These are phyloP conservation scores for Neurospora africana DNA, from an alignment of 495 filamentous ascomycete genomes.

Conservation along the genomic window DNA sequence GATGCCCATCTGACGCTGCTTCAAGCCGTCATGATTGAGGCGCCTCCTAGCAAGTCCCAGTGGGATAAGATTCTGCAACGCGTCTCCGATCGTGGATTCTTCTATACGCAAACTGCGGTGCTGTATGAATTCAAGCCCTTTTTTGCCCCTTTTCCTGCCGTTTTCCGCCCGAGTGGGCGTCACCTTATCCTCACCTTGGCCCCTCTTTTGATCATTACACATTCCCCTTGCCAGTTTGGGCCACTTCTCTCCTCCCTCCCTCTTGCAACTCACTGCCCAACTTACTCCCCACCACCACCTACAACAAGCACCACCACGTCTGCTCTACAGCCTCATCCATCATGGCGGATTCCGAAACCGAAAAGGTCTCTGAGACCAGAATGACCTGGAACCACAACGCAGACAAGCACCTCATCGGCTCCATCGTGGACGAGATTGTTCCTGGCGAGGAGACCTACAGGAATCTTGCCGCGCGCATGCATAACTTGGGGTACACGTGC, in stretches of 20 bases:
- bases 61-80: constrained; percentile 15
- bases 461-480: constrained; percentile 12
- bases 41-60: constrained; percentile 5
- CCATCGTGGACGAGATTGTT: constrained; percentile 7
- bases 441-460: constrained; percentile 14
- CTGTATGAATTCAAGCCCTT: constrained; percentile 12
- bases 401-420: constrained; percentile 16
- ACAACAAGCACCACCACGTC: background rate
- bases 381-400: constrained; percentile 24
- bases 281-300: background rate
- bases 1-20: constrained; percentile 24
- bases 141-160: background rate
- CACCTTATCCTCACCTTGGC: background rate
- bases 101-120: constrained; percentile 15
- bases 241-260: background rate
- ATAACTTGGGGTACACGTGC: constrained; percentile 12
- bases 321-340: background rate
- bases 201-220: background rate
- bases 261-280: background rate
- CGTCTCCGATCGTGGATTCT: too few relatives aligned
- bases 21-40: constrained; percentile 16
- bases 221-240: background rate
- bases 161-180: background rate
- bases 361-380: background rate
- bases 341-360: constrained; percentile 1